These are phyloP conservation scores for Cercospora zeae-maydis DNA, from an alignment of 2,329 filamentous ascomycete species.

Conservation along the genomic window DNA sequence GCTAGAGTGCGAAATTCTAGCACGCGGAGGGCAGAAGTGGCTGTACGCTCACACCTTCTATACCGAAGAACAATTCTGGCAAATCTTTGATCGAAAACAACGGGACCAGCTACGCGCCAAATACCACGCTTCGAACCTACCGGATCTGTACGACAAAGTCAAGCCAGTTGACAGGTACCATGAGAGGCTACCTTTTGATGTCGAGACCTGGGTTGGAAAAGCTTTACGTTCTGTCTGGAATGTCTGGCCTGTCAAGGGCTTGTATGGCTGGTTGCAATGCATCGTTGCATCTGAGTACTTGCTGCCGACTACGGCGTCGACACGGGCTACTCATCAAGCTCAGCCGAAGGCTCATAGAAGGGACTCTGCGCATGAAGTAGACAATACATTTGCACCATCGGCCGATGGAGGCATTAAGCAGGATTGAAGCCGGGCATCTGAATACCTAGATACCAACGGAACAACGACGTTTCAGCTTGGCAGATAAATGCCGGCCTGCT, in stretches of 20 bases:
- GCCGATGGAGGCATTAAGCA: neutral
- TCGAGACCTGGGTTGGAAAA: neutral
- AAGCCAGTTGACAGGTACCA: neutral
- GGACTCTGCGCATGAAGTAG: neutral
- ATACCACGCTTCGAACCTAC: constrained; percentile 59
- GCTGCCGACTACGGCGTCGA: neutral
- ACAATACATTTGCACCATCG: neutral
- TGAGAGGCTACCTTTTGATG: neutral
- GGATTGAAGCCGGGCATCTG: neutral
- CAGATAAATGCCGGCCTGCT: neutral
- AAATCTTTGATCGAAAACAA: constrained; percentile 53
- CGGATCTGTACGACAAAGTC: constrained; percentile 47
- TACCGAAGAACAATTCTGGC: constrained; percentile 66
- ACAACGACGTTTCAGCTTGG: neutral
- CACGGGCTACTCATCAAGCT: neutral
- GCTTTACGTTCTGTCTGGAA: neutral
- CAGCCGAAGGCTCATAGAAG: neutral
- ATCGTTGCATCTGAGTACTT: constrained; percentile 5
- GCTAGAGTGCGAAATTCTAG: constrained; percentile 64
- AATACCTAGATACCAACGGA: neutral
- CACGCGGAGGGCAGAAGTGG: constrained; percentile 77
- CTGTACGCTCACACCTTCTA: constrained; percentile 84
- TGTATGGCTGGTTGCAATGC: constrained; percentile 11
- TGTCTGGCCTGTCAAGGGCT: constrained; percentile 1
- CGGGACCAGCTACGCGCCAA: constrained; percentile 61